Conservation (phyloP, 176 grass and related monocot species). For the Puccinellia tenuiflora region DNA sequence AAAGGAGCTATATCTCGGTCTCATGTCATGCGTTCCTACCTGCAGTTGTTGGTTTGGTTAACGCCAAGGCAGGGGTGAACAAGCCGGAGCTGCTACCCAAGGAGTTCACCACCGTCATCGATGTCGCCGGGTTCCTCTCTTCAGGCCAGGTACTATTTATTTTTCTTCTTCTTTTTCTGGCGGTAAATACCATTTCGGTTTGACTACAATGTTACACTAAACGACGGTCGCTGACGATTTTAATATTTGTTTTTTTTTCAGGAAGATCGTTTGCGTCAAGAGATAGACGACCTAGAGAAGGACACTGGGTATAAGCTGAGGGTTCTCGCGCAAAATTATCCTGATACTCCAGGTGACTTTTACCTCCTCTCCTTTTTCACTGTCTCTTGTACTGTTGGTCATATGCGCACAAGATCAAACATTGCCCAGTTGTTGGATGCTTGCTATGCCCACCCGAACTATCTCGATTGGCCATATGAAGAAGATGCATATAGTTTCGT, state of each 20-base stretch:
- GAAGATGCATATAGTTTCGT: neutral
- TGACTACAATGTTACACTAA: too few relatives aligned
- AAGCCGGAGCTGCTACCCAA: slow-evolving; percentile 87
- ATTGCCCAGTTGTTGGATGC: too few relatives aligned
- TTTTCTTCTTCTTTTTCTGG: too few relatives aligned
- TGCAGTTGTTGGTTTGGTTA: slow-evolving; percentile 51
- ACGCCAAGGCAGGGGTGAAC: slow-evolving; percentile 79
- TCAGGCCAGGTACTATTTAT: slow-evolving; percentile 94
- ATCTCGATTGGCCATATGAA: neutral
- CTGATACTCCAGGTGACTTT: slow-evolving; percentile 76
- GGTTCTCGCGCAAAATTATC: slow-evolving; percentile 95
- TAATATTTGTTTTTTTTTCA: slow-evolving; percentile 25
- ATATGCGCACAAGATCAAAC: neutral
- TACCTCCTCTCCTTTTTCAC: too few relatives aligned
- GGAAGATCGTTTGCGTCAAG: slow-evolving; percentile 72
- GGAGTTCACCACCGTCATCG: slow-evolving; percentile 89
- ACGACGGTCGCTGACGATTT: neutral
- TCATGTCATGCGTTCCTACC: neutral
- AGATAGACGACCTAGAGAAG: slow-evolving; percentile 83
- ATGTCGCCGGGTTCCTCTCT: slow-evolving; percentile 93
- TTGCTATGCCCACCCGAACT: neutral
- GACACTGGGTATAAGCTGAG: slow-evolving; percentile 90
- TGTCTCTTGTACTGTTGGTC: too few relatives aligned
- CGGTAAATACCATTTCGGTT: too few relatives aligned
- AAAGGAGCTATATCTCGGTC: too few relatives aligned